Conservation (phyloP, 768 basidiomycete genomes). For the Coprinopsis cinerea region DNA sequence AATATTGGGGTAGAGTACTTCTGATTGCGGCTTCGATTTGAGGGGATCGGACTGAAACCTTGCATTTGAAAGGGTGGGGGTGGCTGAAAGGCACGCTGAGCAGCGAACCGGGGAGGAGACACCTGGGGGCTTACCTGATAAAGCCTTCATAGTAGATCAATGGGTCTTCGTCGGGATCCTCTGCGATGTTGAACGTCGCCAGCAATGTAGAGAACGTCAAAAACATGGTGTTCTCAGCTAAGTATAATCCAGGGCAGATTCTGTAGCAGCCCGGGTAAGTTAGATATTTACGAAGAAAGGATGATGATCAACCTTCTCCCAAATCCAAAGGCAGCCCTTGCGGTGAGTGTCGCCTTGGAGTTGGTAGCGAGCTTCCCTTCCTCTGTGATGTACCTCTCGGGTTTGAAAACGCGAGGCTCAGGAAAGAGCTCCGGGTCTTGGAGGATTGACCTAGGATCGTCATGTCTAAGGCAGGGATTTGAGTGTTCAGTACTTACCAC, state of each 20-base stretch:
- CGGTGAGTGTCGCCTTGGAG: slow-evolving; percentile 1
- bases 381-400: slow-evolving; percentile 10
- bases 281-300: background rate
- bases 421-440: slow-evolving; percentile 11
- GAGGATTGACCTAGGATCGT: slow-evolving; percentile 12
- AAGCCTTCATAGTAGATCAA: slow-evolving; percentile 5
- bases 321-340: slow-evolving; percentile 11
- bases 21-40: background rate
- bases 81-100: no score
- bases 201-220: slow-evolving; percentile 26
- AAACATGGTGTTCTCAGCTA: slow-evolving; percentile 26
- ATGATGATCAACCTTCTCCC: slow-evolving; percentile 3
- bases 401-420: slow-evolving; percentile 10
- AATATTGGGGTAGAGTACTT: background rate
- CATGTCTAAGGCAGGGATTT: background rate
- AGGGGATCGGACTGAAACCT: slow-evolving; percentile 28
- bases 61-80: slow-evolving; percentile 36
- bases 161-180: slow-evolving; percentile 21
- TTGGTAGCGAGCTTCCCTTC: slow-evolving; percentile 1
- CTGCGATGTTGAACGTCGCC: slow-evolving; percentile 22
- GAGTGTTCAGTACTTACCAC: background rate
- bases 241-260: slow-evolving; percentile 31
- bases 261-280: slow-evolving; percentile 12
- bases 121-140: slow-evolving; percentile 11
- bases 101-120: no score